Percentiles rank a stretch among this genome's conserved stretches.
phyloP scores from a whole-genome alignment of 2,329 filamentous ascomycete species.

The Colletotrichum scovillei region DNA sequence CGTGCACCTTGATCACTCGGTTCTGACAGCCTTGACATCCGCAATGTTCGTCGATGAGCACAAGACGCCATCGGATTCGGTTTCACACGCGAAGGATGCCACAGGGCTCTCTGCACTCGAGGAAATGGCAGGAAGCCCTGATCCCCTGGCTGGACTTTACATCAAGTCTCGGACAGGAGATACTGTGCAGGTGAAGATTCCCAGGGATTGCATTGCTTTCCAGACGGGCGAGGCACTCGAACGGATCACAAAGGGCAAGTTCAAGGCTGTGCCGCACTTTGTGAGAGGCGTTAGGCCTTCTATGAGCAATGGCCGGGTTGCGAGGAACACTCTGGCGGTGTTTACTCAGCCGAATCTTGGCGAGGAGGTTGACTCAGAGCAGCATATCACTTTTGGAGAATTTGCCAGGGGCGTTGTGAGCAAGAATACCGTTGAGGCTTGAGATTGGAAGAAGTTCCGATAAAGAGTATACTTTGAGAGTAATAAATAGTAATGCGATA shows the following conservation, averaged over 20 bases:
- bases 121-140: slow-evolving; percentile 81
- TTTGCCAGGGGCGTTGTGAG: slow-evolving; percentile 74
- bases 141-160: slow-evolving; percentile 89
- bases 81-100: slow-evolving; percentile 40
- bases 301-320: slow-evolving; percentile 64
- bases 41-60: slow-evolving; percentile 95
- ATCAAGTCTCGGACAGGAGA: slow-evolving; percentile 86
- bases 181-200: slow-evolving; percentile 90
- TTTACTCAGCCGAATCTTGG: slow-evolving; percentile 96
- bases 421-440: slow-evolving; percentile 63
- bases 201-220: slow-evolving; percentile 90
- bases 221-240: slow-evolving; percentile 94
- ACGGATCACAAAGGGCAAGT: slow-evolving; percentile 86
- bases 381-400: slow-evolving; percentile 78
- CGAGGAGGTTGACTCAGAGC: slow-evolving; percentile 77
- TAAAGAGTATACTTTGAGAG: neutral
- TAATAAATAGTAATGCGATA: neutral
- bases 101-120: slow-evolving; percentile 62
- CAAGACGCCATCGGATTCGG: slow-evolving; percentile 46
- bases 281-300: slow-evolving; percentile 78
- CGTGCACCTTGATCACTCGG: slow-evolving; percentile 81
- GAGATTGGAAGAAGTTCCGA: neutral
- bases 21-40: slow-evolving; percentile 90
- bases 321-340: slow-evolving; percentile 90
- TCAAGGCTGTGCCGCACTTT: slow-evolving; percentile 96